Base-by-base conservation (phyloP, 768 basidiomycete genomes). In the Saitozyma sp. region DNA sequence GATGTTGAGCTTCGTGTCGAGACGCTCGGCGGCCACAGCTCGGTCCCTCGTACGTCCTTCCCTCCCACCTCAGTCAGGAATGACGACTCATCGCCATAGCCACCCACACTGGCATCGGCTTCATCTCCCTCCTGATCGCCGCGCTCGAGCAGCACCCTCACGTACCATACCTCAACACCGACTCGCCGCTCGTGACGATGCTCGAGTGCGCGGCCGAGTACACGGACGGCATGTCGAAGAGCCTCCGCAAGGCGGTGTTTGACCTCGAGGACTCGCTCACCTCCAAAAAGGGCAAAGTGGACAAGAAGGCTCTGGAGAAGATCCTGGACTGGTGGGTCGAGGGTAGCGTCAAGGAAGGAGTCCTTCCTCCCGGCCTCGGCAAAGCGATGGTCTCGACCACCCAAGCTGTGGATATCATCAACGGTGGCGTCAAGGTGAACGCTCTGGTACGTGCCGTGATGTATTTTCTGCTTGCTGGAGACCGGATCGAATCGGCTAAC, bases 181-280 rank as follows among this genome's bases (percentile, higher is more conserved):
- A 82, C 45, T 85, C 86, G 20, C 85, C 89, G 0, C 75, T 85
- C 45, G 90, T 87, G 79, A 74, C 78, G 20, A 83, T 81, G 8
- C 70, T 89, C n/a, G 84, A 87, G 62, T 94, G 91, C 70, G 70
- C 84, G 6, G 89, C 85, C 1, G 82, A 82, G 52, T 83, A 88
- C 76, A 84, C 83, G 3, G 83, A 85, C 14, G 78, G 81, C 3
- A 77, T 92, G 17, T 68, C 72, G 9, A 49, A 38, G 17, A 39
- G 65, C 9, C 50, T 71, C 38, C 61, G 53, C 29, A 65, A 67
- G n/a, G 49, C 66, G 0, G 52, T 74, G 38, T 59, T 57, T 5
- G 50, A 62, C 41, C 43, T 66, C 19, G 63, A 69, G 41, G 46
- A 61, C 13, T 55, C 56, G 10, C 43, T 69, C 8, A 43, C 57